Evolutionary conservation across 805 yeast species (phyloP), one percentile per base, ranked within the genome.

Genomic region (Priceomyces haplophilus): DNA sequence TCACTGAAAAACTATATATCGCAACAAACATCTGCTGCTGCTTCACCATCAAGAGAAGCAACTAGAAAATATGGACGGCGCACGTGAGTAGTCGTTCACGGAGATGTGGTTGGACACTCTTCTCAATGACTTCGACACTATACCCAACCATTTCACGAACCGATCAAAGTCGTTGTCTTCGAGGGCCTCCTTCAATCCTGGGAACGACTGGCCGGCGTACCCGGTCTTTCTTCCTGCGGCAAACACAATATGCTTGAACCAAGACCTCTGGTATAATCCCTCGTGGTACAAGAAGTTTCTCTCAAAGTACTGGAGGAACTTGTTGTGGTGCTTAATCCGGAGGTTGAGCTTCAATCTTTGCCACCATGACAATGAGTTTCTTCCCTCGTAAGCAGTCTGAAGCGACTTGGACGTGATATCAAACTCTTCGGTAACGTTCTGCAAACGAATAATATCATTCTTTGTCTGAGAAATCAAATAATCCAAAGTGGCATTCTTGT

Each of bases 241-340:
- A 58, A 71, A 80, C 0, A 83, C 64, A 20, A 80, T 65, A 60
- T 83, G 88, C 55, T 73, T 81, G 67, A 80, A 76, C 83, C 85
- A 82, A 5, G 60, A 59, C 49, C 88, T 67, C 25, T 68, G 68
- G 23, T 63, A 52, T 24, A 82, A 62, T 0, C 85, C 80, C 11
- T 67, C 52, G 7, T 61, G 59, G 43, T 72, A 58, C 21, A 82
- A 54, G 51, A 82, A 81, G 52, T 77, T 56, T 43, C 80, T 65
- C 55, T 83, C 86, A 21, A 82, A 61, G 42, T 74, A 70, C 47
- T 69, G 68, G 39, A 61, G 48, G 34, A 62, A 50, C 50, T 59
- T 61, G 56, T 70, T 70, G 47, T 65, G 70, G 42, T 52, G 60
- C 45, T 54, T 44, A 38, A 68, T 62, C 32, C 51, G 50, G 47